A percentile compares a stretch with the other conserved stretches of the same genome.
These are phyloP conservation scores for Neckera pumila DNA, from an alignment of 225 moss, liverwort and hornwort species.

Conservation along the genomic window DNA sequence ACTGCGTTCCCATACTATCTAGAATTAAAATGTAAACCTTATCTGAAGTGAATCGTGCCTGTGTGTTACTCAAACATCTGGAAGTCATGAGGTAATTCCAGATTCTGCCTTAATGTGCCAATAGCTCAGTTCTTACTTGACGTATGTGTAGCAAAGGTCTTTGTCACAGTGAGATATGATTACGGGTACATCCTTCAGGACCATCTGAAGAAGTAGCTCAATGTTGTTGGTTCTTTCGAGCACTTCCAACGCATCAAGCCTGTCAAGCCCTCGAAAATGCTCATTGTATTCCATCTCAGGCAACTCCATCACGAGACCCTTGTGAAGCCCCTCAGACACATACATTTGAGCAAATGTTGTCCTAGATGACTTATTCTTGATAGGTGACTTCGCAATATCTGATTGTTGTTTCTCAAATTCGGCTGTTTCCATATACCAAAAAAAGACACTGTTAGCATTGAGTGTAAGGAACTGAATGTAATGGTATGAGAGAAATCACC, in stretches of 20 bases:
- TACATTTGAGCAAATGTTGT: constrained; percentile 18
- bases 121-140: constrained; percentile 32
- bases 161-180: constrained; percentile 51
- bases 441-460: neutral
- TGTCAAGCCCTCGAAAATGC: constrained; percentile 25
- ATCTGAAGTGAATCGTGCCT: neutral
- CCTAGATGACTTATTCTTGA: constrained; percentile 5
- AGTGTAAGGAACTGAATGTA: neutral
- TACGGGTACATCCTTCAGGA: constrained; percentile 39
- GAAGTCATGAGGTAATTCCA: neutral
- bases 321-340: constrained; percentile 14
- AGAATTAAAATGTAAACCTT: neutral
- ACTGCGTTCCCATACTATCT: neutral
- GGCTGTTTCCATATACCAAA: neutral
- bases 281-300: constrained; percentile 15
- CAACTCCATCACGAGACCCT: constrained; percentile 8
- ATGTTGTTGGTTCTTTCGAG: constrained; percentile 40
- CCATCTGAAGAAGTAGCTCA: constrained; percentile 46
- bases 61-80: neutral
- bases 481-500: neutral
- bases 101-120: neutral
- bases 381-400: neutral
- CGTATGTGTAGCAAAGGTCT: constrained; percentile 42
- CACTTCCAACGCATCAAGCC: constrained; percentile 29
- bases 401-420: neutral